Evolutionary conservation across 768 basidiomycete species (phyloP), one percentile per base, ranked within the genome.

Genomic region (Psilocybe subaeruginosa): DNA sequence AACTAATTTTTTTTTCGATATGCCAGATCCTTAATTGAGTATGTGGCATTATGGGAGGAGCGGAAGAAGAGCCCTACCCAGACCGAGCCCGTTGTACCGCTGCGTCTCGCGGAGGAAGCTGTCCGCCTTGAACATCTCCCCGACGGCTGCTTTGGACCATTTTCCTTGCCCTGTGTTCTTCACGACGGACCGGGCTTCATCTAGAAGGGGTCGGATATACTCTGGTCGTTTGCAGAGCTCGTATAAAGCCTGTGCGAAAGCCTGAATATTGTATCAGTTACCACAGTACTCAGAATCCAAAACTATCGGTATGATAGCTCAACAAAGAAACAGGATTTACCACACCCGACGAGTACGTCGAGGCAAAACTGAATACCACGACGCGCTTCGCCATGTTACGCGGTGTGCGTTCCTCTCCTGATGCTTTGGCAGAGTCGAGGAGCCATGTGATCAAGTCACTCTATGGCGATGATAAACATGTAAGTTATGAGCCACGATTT

Each of bases 361-460:
- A 23, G 1, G 23, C 23, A 23, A 23, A 23, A 23, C 23, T 23
- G 23, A 23, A 23, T 23, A 23, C 23, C 23, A 23, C 23, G 23
- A 23, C 57, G 8, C 72, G 70, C 8, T 62, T 63, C 0, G 66
- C 62, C 4, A 79, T 57, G 2, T 70, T 65, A 0, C 64, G 49
- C 0, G 69, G 43, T 3, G 68, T 73, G 8, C 62, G 66, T 19
- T 73, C 69, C 33, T 69, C 63, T 2, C 62, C 66, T 3, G 60
- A 52, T 0, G 72, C 75, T 1, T 66, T 65, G 17, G 57, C 60
- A n/a, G 53, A 58, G 14, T 80, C 75, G 27, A 78, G 64, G 12
- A 80, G 63, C 77, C 78, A 79, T 4, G 71, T 67, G 1, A 81
- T 64, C 27, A 79, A 23, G 56, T 80, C 77, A 54, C 76, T 73